phyloP scores from a whole-genome alignment of 140 eudicot species.

The Senecio squalidus region DNA sequence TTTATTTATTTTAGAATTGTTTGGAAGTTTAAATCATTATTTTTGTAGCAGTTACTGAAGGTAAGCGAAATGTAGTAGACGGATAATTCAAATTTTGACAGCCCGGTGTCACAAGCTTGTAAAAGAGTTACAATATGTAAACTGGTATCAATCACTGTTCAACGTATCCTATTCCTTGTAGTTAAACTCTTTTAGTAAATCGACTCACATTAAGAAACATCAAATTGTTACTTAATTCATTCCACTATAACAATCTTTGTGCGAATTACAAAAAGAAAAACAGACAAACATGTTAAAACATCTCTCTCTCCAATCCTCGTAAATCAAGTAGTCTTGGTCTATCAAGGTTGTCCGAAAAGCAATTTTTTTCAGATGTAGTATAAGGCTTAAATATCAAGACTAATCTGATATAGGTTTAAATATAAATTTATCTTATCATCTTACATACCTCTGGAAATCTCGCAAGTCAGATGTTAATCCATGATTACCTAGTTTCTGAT shows the following conservation, averaged over 20 bases:
- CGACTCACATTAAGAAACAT: background rate
- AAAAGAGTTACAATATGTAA: background rate
- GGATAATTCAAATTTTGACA: no score
- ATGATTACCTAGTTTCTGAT: constrained; percentile 13
- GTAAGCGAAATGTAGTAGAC: no score
- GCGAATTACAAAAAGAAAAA: constrained; percentile 17
- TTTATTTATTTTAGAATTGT: no score
- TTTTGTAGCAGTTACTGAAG: no score
- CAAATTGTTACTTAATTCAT: constrained; percentile 9
- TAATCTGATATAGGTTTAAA: constrained; percentile 23
- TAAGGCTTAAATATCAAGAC: constrained; percentile 6
- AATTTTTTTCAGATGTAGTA: constrained; percentile 16
- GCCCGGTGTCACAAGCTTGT: no score
- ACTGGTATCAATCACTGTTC: background rate
- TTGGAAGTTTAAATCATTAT: no score
- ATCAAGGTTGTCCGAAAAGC: constrained; percentile 14
- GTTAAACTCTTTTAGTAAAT: background rate
- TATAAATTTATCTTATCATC: constrained; percentile 12
- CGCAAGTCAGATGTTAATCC: constrained; percentile 12
- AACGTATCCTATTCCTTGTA: no score
- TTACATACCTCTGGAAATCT: constrained; percentile 17
- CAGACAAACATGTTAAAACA: background rate
- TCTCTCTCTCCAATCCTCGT: background rate
- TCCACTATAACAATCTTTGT: constrained; percentile 6
- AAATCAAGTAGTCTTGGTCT: constrained; percentile 16